Evolutionary conservation across 257 asterid species (phyloP).

Genomic region (Nicotiana attenuata): DNA sequence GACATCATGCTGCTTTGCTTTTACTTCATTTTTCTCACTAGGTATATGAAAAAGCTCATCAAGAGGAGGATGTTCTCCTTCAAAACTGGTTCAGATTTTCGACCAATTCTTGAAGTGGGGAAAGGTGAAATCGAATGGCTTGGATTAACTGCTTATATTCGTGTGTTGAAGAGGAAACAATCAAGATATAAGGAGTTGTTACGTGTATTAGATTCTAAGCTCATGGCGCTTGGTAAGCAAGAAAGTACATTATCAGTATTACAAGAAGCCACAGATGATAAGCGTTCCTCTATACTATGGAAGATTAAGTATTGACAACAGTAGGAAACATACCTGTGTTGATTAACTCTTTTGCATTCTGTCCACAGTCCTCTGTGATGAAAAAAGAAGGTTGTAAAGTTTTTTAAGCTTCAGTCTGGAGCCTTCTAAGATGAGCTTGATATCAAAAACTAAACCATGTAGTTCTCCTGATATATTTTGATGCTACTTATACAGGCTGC

Average conservation of each 20-base stretch:
- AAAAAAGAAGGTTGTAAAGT: not conserved
- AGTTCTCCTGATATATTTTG: not conserved
- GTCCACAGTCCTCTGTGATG: not conserved
- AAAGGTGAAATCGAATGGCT: conserved; percentile 62
- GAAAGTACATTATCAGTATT: conserved; percentile 40
- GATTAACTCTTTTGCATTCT: not conserved
- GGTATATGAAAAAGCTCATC: conserved; percentile 67
- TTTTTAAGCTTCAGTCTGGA: not conserved
- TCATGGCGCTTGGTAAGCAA: conserved; percentile 33
- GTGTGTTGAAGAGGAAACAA: conserved; percentile 59
- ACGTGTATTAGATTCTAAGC: conserved; percentile 28
- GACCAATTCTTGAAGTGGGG: conserved; percentile 50
- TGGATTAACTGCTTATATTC: conserved; percentile 57
- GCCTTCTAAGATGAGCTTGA: not conserved
- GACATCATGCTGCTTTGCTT: not conserved
- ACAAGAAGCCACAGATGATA: conserved; percentile 56
- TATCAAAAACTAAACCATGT: not conserved
- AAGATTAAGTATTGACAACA: conserved; percentile 50
- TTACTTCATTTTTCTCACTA: conserved; percentile 9
- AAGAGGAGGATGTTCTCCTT: conserved; percentile 47
- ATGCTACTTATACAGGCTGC: not conserved
- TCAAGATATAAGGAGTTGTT: conserved; percentile 46
- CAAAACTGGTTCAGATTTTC: conserved; percentile 23
- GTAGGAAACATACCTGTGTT: not conserved
- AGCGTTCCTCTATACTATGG: conserved; percentile 59